phyloP scores from a whole-genome alignment of 2,329 filamentous ascomycete species.

The Nannizziopsis barbatae region DNA sequence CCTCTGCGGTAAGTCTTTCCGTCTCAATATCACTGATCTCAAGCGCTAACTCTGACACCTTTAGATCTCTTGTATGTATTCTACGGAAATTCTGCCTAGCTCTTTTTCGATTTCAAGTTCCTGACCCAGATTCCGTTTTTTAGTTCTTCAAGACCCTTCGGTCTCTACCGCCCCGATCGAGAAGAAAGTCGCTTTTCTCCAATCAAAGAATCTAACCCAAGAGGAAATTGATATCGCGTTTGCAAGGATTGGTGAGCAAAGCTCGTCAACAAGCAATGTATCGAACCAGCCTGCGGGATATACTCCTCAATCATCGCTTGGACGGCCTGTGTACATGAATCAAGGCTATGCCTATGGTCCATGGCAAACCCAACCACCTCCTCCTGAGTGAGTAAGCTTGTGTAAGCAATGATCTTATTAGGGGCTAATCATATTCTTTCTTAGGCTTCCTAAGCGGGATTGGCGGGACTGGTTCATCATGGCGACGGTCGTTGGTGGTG shows the following conservation, averaged over 20 bases:
- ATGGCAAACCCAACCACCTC: constrained; percentile 42
- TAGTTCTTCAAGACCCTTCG: constrained; percentile 88
- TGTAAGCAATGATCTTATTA: neutral
- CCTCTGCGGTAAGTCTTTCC: constrained; percentile 56
- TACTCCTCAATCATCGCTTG: constrained; percentile 30
- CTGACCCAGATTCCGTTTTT: constrained; percentile 4
- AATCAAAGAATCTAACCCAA: constrained; percentile 92
- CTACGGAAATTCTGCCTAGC: neutral
- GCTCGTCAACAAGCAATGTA: constrained; percentile 35
- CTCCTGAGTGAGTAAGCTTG: constrained; percentile 40
- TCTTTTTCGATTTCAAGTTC: neutral
- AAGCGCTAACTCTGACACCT: constrained; percentile 19
- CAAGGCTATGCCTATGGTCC: constrained; percentile 42
- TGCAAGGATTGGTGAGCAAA: constrained; percentile 57
- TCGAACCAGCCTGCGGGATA: constrained; percentile 39
- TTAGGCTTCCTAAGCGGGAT: constrained; percentile 61
- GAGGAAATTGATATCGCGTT: constrained; percentile 86
- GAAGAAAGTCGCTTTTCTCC: constrained; percentile 82
- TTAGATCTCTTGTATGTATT: constrained; percentile 43
- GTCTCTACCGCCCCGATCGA: constrained; percentile 84
- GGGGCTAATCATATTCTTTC: neutral
- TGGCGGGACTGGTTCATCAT: constrained; percentile 99
- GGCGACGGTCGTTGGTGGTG: constrained; percentile 85
- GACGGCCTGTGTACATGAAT: constrained; percentile 32
- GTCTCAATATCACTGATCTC: constrained; percentile 17